Base-by-base conservation (phyloP, 352 stramenopile genomes). In the Pythium phragmitis region DNA sequence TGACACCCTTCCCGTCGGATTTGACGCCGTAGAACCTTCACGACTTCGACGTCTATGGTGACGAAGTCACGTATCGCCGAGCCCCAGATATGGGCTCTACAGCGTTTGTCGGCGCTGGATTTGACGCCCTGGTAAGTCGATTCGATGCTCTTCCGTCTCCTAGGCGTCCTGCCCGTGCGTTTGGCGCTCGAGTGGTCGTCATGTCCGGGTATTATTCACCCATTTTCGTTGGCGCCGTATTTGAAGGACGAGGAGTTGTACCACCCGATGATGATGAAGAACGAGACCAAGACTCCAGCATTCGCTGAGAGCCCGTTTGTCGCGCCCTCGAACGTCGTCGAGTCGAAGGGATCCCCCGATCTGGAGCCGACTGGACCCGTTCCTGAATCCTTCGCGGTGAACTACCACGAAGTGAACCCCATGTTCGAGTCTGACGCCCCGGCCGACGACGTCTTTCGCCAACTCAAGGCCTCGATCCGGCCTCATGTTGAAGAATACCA, bases 361-460 rank as follows among this genome's bases (percentile, higher is more conserved):
- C 57, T 73, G n/a, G 66, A 68, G 36, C 78, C 76, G 14, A 82
- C 49, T 65, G 78, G 71, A 62, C 75, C 86, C 41, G 74, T 91
- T 1, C 82, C 82, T 0, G 73, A 85, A 50, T 77, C 74, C 12
- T 36, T 36, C n/a, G 73, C 76, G 4, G 76, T 85, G 13, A 67
- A 59, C 17, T 91, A 85, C 53, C 77, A 69, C 50, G 70, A 82
- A 60, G 80, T 92, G 34, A 92, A 92, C 66, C 82, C 80, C 41
- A 84, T 70, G 69, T 92, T 92, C 50, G 82, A 92, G 72, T 92
- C 82, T 1, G 69, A 70, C n/a, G 72, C 77, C n/a, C 19, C 66
- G 33, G 57, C 80, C 8, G 47, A 65, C 4, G 69, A 79, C 17
- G 81, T 88, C 50, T 87, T 86, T 37, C 64, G 64, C 12, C 67